phyloP scores from a whole-genome alignment of 1,284 basidiomycete genomes.

The Heliocybe sulcata region DNA sequence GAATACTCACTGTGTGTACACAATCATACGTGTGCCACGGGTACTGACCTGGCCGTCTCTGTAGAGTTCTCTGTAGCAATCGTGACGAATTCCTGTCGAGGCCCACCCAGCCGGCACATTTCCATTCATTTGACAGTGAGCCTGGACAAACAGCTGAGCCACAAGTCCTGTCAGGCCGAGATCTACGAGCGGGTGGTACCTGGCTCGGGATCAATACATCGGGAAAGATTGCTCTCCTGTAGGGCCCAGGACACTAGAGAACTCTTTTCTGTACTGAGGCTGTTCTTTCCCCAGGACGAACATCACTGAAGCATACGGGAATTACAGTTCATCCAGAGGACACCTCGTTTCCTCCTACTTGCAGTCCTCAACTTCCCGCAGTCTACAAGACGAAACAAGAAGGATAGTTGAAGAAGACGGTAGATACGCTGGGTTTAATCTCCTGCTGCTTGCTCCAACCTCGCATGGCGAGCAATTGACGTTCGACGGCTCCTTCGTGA shows the following conservation, averaged over 20 bases:
- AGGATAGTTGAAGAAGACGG: conserved; percentile 36
- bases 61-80: conserved; percentile 67
- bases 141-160: conserved; percentile 19
- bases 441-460: conserved; percentile 49
- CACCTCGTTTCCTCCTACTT: conserved; percentile 61
- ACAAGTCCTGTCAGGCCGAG: conserved; percentile 63
- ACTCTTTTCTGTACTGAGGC: conserved; percentile 6
- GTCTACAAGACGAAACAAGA: conserved; percentile 38
- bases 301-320: conserved; percentile 55
- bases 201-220: conserved; percentile 66
- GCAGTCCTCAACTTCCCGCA: conserved; percentile 35
- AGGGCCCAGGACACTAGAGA: conserved; percentile 22
- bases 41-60: not conserved
- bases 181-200: conserved; percentile 64
- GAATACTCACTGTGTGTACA: conserved; percentile 68
- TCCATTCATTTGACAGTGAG: conserved; percentile 41
- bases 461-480: conserved; percentile 22
- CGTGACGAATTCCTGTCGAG: conserved; percentile 68
- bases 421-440: conserved; percentile 70
- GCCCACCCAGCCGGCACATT: conserved; percentile 57
- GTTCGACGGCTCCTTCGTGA: conserved; percentile 49
- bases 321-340: conserved; percentile 55
- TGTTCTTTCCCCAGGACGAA: conserved; percentile 54
- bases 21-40: conserved; percentile 4
- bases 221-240: conserved; percentile 67